Evolutionary conservation across 192 early-diverging fungal species (phyloP), one percentile per base, ranked within the genome.

Genomic region (Rhizophlyctis rosea): DNA sequence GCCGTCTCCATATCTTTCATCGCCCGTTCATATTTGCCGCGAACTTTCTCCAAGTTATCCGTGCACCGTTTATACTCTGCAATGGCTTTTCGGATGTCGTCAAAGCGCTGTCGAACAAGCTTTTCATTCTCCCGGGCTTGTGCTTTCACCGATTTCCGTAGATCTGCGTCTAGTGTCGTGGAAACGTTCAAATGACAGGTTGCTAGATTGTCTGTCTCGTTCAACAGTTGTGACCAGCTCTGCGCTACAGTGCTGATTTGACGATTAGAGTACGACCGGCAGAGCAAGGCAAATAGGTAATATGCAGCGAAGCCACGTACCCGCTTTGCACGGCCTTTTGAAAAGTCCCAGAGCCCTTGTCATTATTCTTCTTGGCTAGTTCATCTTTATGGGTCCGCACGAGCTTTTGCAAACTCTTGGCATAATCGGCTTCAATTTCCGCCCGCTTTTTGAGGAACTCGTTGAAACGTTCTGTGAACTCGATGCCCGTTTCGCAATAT

Each of bases 371-470:
- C 32, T 57, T 35, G 18, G 44, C n/a, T 29, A 62, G 39, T 13
- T 78, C 76, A 31, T 77, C 76, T 29, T 60, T 51, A 33, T 71
- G 71, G 27, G 58, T 34, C 53, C 69, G 70, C 3, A 59, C 68
- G 1, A 78, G 72, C 53, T 67, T 70, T 44, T 72, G 66, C 47
- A 78, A 35, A 14, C 9, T 31, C 18, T 59, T 39, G 2, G 65
- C 68, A 53, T 78, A 78, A 7, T 78, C 69, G 9, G 54, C 51
- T 32, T 78, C 76, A 54, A 78, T 74, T 18, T 75, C 76, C 18
- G 69, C 63, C 21, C 69, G 64, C 11, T 53, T 23, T 51, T 74
- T 71, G 54, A 78, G 68, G 57, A 78, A 78, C 47, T 78, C 72
- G 59, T 71, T 72, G 48, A 75, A 65, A 35, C 36, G 33, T 36